phyloP scores from a whole-genome alignment of 108 stramenopile genomes.

The Mediolabrus comicus region DNA sequence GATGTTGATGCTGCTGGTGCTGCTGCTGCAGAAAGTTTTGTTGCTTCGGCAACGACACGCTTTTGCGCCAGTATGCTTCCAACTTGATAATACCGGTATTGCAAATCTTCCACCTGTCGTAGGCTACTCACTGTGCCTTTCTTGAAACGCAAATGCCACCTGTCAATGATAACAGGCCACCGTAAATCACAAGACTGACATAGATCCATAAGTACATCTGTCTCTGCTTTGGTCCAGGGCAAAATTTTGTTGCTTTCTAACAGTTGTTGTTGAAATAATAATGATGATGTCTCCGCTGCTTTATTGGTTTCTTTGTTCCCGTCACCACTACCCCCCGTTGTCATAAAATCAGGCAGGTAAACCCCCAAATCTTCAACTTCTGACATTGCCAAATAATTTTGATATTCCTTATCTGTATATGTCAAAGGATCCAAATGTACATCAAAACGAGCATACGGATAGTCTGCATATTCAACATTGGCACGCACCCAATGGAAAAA shows the following conservation, averaged over 20 bases:
- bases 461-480: slow-evolving; percentile 85
- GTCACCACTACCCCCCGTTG: background rate
- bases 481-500: slow-evolving; percentile 77
- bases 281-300: background rate
- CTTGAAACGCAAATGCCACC: slow-evolving; percentile 51
- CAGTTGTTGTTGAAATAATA: slow-evolving; percentile 1
- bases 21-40: slow-evolving; percentile 39
- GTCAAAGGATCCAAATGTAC: slow-evolving; percentile 74
- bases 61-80: slow-evolving; percentile 61
- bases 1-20: slow-evolving; percentile 31
- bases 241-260: slow-evolving; percentile 12
- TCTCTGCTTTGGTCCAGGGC: slow-evolving; percentile 87
- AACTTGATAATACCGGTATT: slow-evolving; percentile 88
- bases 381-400: slow-evolving; percentile 40
- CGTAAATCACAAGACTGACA: slow-evolving; percentile 81
- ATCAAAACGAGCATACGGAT: slow-evolving; percentile 93
- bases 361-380: slow-evolving; percentile 3
- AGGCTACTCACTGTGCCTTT: slow-evolving; percentile 13
- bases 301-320: background rate
- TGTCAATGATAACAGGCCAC: slow-evolving; percentile 92
- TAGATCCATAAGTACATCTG: slow-evolving; percentile 86
- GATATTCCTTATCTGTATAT: slow-evolving; percentile 84
- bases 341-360: background rate
- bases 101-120: slow-evolving; percentile 83
- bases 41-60: slow-evolving; percentile 45